Evolutionary conservation across 257 asterid species (phyloP), one percentile per base, ranked within the genome.

Genomic region (Henckelia pumila): DNA sequence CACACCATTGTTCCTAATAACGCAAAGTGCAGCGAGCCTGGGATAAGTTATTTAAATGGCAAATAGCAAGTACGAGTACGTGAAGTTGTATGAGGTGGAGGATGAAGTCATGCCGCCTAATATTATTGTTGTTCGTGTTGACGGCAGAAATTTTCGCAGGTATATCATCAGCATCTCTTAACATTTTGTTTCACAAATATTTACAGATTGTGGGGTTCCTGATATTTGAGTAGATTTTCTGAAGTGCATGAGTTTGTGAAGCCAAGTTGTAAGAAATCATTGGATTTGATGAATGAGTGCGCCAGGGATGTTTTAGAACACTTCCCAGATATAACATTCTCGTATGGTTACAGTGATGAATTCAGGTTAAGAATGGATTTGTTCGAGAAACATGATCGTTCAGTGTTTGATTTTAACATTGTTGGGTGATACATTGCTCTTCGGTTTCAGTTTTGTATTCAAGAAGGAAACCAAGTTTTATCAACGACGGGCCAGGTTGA

Each of bases 31-130:
- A 28, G 6, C 30, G 19, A 8, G 25, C 35, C 25, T 4, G 24
- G 26, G 17, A 11, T 6, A 17, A 37, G 6, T 53, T 68, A 10
- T 50, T 74, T 77, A 62, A 23, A 92, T 89, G 98, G 97, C 95
- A 21, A 87, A 87, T 58, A 88, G 91, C 84, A 87, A 80, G 81
- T 92, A 87, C 30, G 96, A 89, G 81, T 92, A 89, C n/a, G 97
- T 92, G 37, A 89, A 89, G 76, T 75, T 84, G 6, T 87, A 79
- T 65, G 98, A 92, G 79, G 68, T 66, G 58, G 86, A 82, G 66
- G 96, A 87, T 60, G 88, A 89, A 73, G 71, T 89, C 65, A 75
- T 77, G 83, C 69, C 62, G 24, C 96, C 91, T 16, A 89, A 87
- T 70, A 77, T 88, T 57, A 82, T 92, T 52, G 64, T 80, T 23